These are phyloP conservation scores for Penicillium cinerascens DNA, from an alignment of 495 filamentous ascomycete genomes.

Conservation along the genomic window DNA sequence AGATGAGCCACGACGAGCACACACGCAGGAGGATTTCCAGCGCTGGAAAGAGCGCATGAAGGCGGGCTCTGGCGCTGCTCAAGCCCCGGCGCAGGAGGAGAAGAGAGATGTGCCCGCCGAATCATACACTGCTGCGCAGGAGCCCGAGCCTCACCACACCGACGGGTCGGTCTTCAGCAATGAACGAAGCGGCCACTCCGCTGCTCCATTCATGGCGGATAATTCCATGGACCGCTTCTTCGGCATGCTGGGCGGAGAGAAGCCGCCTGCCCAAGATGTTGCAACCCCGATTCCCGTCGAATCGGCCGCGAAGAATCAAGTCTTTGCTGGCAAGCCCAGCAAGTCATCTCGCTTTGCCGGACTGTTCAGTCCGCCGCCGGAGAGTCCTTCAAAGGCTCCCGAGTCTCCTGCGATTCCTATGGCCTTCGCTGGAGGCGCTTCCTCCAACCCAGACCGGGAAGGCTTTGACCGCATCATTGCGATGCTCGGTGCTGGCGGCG, in stretches of 20 bases:
- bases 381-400: slow-evolving; percentile 48
- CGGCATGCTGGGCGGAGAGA: slow-evolving; percentile 57
- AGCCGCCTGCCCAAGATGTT: slow-evolving; percentile 26
- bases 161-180: slow-evolving; percentile 38
- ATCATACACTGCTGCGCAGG: slow-evolving; percentile 17
- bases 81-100: slow-evolving; percentile 39
- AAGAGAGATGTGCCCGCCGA: slow-evolving; percentile 42
- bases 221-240: slow-evolving; percentile 77
- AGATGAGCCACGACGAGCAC: slow-evolving; percentile 59
- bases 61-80: slow-evolving; percentile 42
- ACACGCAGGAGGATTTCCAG: slow-evolving; percentile 90
- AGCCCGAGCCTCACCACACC: slow-evolving; percentile 31
- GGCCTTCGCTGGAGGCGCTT: slow-evolving; percentile 19
- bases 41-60: slow-evolving; percentile 95
- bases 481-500: slow-evolving; percentile 61
- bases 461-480: slow-evolving; percentile 85
- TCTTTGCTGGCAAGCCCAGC: slow-evolving; percentile 24
- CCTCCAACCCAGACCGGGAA: slow-evolving; percentile 69
- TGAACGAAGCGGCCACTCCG: slow-evolving; percentile 5
- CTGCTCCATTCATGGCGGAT: slow-evolving; percentile 51
- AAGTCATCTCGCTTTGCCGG: slow-evolving; percentile 81
- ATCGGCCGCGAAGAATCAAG: slow-evolving; percentile 25
- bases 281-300: slow-evolving; percentile 25
- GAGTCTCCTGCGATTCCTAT: slow-evolving; percentile 38
- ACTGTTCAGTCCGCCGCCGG: slow-evolving; percentile 69